phyloP scores from a whole-genome alignment of 1,139 yeast genomes.

The Kluyveromyces sp. region DNA sequence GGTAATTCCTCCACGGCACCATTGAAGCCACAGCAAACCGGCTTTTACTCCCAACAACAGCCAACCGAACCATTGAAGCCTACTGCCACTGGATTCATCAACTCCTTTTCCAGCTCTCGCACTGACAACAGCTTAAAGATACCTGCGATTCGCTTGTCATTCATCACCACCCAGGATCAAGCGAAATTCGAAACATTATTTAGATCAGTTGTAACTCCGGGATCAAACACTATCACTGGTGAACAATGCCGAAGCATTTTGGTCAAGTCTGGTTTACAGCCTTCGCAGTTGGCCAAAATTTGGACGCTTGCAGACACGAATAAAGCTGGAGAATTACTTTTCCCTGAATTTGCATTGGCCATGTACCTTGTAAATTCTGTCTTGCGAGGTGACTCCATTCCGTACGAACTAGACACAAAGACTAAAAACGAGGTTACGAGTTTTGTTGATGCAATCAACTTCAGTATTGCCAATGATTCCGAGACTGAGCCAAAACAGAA shows the following conservation, averaged over 20 bases:
- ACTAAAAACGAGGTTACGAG: constrained; percentile 79
- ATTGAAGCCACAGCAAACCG: constrained; percentile 36
- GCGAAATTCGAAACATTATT: constrained; percentile 77
- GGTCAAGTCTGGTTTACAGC: constrained; percentile 70
- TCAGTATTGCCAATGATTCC: constrained; percentile 51
- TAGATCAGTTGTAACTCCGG: constrained; percentile 65
- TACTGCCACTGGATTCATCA: constrained; percentile 35
- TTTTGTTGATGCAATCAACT: constrained; percentile 82
- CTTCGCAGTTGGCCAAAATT: constrained; percentile 73
- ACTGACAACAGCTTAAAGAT: constrained; percentile 42
- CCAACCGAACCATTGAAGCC: constrained; percentile 32
- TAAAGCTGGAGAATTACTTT: constrained; percentile 74
- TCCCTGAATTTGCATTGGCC: constrained; percentile 93
- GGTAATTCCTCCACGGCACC: constrained; percentile 8
- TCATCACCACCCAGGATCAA: constrained; percentile 80
- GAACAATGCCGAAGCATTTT: constrained; percentile 73
- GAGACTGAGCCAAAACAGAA: constrained; percentile 16
- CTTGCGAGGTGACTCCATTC: constrained; percentile 70
- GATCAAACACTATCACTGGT: constrained; percentile 72
- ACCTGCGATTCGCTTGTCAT: constrained; percentile 68
- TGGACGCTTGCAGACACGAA: constrained; percentile 90
- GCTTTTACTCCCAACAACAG: constrained; percentile 31
- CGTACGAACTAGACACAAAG: constrained; percentile 61
- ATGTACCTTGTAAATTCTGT: constrained; percentile 80
- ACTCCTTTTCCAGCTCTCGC: constrained; percentile 33